Base-by-base conservation (phyloP, 2,329 filamentous ascomycete genomes). In the Alternaria sp. region DNA sequence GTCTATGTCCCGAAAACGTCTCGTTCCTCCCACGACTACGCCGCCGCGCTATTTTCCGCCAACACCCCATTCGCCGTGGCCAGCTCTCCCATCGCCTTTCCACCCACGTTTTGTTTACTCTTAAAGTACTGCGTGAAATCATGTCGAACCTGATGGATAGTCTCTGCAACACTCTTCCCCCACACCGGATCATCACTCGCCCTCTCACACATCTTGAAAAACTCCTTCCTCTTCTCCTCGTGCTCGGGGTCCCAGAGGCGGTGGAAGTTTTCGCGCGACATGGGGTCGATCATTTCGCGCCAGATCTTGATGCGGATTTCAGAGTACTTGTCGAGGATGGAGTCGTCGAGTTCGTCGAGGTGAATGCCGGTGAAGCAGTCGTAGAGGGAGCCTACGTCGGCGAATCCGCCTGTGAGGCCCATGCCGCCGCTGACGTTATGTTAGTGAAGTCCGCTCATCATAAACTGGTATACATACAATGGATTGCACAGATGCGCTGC, bases 371-470 rank as follows among this genome's bases (percentile, higher is more conserved):
- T 73, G 10, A 90, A 81, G 69, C 87, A 89, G 68, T 90, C 87
- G 61, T 84, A 87, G 6, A 90, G 81, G 0, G 87, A 86, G 11
- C 86, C 88, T 3, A 88, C 83, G 67, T 90, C 88, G n/a, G 87
- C 86, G 58, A 90, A 87, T 0, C 88, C 88, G 6, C 88, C 87
- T 0, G 87, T 90, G 54, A 90, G 84, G 1, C 88, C 88, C 15
- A 90, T 79, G 0, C 88, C 88, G 49, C 88, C 88, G 77, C 75
- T 77, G 62, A 15, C 6, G 17, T 8, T n/a, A 2, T 36, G 21
- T 71, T 52, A 70, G 61, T 58, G 54, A 12, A 15, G 3, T 12
- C 13, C 1, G 4, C 2, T 15, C 7, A 13, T 52, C 15, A 19
- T 11, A 9, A 9, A 13, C 17, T 25, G 6, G n/a, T 17, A 45